Conservation (phyloP, 2,329 filamentous ascomycete genomes). For the Zymoseptoria brevis region DNA sequence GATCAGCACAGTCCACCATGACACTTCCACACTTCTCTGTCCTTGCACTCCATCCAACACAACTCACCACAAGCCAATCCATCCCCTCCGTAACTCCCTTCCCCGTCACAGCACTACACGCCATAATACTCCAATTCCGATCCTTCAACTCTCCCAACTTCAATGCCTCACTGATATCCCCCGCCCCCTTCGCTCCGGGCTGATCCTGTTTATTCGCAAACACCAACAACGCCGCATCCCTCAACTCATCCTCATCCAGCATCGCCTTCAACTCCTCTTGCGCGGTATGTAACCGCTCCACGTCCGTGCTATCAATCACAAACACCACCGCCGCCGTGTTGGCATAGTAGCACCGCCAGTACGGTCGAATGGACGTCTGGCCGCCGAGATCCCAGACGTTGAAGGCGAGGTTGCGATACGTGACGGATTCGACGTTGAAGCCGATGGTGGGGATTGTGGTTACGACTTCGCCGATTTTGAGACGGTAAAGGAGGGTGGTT, state of each 20-base stretch:
- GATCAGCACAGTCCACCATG: background rate
- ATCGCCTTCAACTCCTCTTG: slow-evolving; percentile 89
- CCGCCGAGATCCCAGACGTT: slow-evolving; percentile 98
- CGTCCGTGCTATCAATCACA: slow-evolving; percentile 96
- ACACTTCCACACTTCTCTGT: background rate
- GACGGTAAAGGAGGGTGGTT: slow-evolving; percentile 88
- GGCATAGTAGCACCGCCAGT: slow-evolving; percentile 99
- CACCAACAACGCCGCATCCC: slow-evolving; percentile 83
- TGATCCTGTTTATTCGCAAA: slow-evolving; percentile 99
- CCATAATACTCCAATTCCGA: slow-evolving; percentile 98
- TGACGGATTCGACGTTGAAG: slow-evolving; percentile 98
- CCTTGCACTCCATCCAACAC: background rate
- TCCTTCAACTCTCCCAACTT: slow-evolving; percentile 85
- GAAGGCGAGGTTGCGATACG: slow-evolving; percentile 96
- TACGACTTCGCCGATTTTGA: slow-evolving; percentile 96
- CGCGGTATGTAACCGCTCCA: slow-evolving; percentile 86
- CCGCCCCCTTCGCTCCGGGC: slow-evolving; percentile 89
- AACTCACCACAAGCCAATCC: slow-evolving; percentile 90
- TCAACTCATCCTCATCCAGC: slow-evolving; percentile 93
- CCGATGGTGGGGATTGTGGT: slow-evolving; percentile 98
- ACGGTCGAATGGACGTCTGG: slow-evolving; percentile 96
- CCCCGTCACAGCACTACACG: slow-evolving; percentile 91
- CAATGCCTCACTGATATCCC: slow-evolving; percentile 91
- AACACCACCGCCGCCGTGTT: slow-evolving; percentile 98
- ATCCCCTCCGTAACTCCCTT: slow-evolving; percentile 93